A percentile compares a stretch with the other conserved stretches of the same genome.
These are phyloP conservation scores for Aspergillus avenaceus DNA, from an alignment of 495 filamentous ascomycete genomes.

Conservation along the genomic window DNA sequence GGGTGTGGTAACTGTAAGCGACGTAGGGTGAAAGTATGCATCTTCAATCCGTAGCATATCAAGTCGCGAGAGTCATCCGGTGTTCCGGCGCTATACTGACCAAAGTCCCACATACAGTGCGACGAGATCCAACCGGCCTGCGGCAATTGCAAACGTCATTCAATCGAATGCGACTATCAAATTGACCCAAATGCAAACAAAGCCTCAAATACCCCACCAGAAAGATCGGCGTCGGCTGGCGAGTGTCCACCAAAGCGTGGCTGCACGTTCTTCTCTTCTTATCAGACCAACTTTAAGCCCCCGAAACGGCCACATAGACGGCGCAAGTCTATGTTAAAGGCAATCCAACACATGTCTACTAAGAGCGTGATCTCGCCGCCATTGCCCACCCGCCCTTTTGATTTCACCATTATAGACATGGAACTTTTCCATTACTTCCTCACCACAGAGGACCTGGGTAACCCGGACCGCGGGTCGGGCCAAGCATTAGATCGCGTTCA, in stretches of 20 bases:
- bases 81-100: no score
- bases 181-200: background rate
- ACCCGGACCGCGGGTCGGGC: background rate
- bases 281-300: conserved; percentile 1
- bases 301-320: background rate
- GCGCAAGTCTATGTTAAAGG: background rate
- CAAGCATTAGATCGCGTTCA: background rate
- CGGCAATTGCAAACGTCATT: conserved; percentile 9
- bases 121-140: conserved; percentile 10
- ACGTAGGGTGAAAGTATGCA: conserved; percentile 10
- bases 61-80: no score
- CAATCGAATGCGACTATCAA: conserved; percentile 10
- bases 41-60: background rate
- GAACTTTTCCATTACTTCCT: conserved; percentile 10
- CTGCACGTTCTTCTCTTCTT: conserved; percentile 1
- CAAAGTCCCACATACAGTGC: no score
- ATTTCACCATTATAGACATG: conserved; percentile 13
- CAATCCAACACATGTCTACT: background rate
- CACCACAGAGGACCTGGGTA: conserved; percentile 4
- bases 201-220: background rate
- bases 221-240: background rate
- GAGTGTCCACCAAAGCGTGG: background rate
- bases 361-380: background rate
- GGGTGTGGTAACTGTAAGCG: conserved; percentile 13
- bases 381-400: background rate